phyloP scores from a whole-genome alignment of 2,329 filamentous ascomycete species.

The Aspergillus pseudoterreus region DNA sequence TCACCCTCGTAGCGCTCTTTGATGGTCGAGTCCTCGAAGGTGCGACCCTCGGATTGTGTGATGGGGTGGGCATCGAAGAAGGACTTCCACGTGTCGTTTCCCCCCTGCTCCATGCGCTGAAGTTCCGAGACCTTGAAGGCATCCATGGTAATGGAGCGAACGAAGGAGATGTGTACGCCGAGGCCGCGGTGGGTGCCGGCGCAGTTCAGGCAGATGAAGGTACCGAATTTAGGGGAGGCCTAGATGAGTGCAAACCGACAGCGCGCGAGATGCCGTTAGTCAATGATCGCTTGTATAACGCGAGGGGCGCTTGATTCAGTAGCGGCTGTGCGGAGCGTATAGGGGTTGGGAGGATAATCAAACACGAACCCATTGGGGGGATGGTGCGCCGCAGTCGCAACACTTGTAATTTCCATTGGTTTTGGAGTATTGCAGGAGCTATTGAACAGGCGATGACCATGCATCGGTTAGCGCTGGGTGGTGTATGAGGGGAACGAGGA shows the following conservation, averaged over 20 bases:
- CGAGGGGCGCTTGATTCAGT: neutral
- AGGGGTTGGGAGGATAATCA: neutral
- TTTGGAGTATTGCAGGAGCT: constrained; percentile 91
- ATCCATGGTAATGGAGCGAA: constrained; percentile 97
- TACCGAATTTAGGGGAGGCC: constrained; percentile 89
- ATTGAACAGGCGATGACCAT: constrained; percentile 10
- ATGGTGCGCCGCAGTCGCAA: constrained; percentile 92
- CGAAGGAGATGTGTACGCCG: constrained; percentile 97
- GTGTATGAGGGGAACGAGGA: neutral
- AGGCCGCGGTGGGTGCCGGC: constrained; percentile 91
- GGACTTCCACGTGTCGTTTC: constrained; percentile 79
- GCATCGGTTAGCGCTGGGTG: neutral
- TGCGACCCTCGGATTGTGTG: constrained; percentile 63
- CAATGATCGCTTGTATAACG: neutral
- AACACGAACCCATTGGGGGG: constrained; percentile 87
- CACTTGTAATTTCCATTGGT: constrained; percentile 83
- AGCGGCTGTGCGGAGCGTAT: constrained; percentile 3
- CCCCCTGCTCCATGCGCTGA: constrained; percentile 86
- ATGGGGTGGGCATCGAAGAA: constrained; percentile 77
- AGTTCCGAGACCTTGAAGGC: constrained; percentile 93
- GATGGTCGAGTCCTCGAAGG: constrained; percentile 84
- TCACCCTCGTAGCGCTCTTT: constrained; percentile 86
- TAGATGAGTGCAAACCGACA: constrained; percentile 23
- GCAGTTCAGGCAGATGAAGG: constrained; percentile 97
- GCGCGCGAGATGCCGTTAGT: neutral